These are phyloP conservation scores for Boeremia lycopersici DNA, from an alignment of 2,329 filamentous ascomycete genomes.

Conservation along the genomic window DNA sequence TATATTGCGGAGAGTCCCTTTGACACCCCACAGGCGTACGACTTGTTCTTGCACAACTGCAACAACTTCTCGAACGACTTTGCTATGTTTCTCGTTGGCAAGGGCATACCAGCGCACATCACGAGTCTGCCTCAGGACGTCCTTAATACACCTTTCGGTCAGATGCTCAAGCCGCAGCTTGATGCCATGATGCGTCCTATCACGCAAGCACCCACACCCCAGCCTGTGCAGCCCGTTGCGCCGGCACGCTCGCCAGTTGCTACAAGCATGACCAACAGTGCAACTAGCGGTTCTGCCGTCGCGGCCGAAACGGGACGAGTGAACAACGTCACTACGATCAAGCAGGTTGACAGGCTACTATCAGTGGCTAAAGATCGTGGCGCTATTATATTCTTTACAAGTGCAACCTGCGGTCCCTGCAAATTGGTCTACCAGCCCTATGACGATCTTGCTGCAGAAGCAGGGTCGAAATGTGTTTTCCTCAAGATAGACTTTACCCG, in stretches of 20 bases:
- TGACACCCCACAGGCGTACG: slow-evolving; percentile 66
- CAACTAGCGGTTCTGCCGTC: slow-evolving; percentile 19
- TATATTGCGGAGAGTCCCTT: not conserved
- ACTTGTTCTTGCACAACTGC: slow-evolving; percentile 85
- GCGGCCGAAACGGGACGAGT: slow-evolving; percentile 57
- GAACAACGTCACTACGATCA: slow-evolving; percentile 63
- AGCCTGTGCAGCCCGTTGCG: slow-evolving; percentile 30
- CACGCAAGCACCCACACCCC: slow-evolving; percentile 62
- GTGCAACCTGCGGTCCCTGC: slow-evolving; percentile 83
- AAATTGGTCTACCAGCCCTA: slow-evolving; percentile 82
- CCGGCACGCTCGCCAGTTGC: slow-evolving; percentile 19
- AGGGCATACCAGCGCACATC: slow-evolving; percentile 87
- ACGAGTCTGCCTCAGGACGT: slow-evolving; percentile 83
- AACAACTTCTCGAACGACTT: slow-evolving; percentile 98
- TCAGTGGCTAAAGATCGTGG: slow-evolving; percentile 67
- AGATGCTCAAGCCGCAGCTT: slow-evolving; percentile 82
- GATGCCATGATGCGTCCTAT: slow-evolving; percentile 67
- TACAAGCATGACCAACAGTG: slow-evolving; percentile 14
- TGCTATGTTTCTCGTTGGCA: slow-evolving; percentile 84
- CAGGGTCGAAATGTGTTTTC: slow-evolving; percentile 69
- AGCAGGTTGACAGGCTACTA: slow-evolving; percentile 67
- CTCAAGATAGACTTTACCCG: slow-evolving; percentile 82
- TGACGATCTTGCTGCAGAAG: slow-evolving; percentile 77
- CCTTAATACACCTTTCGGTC: slow-evolving; percentile 83
- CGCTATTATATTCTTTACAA: slow-evolving; percentile 91